These are phyloP conservation scores for Sutorius eximius DNA, from an alignment of 1,284 basidiomycete species.

Conservation along the genomic window DNA sequence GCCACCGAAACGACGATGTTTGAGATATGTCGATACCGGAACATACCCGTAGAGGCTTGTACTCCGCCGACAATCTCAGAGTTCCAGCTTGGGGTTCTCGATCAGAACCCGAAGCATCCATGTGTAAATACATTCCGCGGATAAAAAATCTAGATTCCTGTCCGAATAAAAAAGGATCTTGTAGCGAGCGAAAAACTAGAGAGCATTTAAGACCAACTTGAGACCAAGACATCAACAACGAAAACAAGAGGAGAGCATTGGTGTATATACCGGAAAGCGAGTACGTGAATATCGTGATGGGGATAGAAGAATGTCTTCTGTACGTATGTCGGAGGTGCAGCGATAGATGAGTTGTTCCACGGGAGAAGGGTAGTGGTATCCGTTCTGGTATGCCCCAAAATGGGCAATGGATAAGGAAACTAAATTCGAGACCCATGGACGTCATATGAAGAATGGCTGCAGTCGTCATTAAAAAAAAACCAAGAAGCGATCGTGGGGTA, in stretches of 20 bases:
- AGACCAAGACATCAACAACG: conserved; percentile 7
- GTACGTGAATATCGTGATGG: conserved; percentile 12
- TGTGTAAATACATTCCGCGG: conserved; percentile 2
- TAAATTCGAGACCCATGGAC: conserved; percentile 8
- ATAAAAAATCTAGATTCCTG: conserved; percentile 1
- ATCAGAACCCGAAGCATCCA: neutral
- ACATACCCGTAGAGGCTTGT: too few species aligned
- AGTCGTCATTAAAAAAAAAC: neutral
- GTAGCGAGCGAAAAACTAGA: neutral
- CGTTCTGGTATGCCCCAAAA: conserved; percentile 1
- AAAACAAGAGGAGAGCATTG: conserved; percentile 15
- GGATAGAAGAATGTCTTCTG: conserved; percentile 4
- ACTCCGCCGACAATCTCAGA: too few species aligned
- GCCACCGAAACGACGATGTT: too few species aligned
- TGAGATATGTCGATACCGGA: too few species aligned
- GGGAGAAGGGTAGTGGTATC: neutral
- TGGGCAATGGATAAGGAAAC: neutral
- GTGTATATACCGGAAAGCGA: conserved; percentile 16
- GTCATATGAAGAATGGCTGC: conserved; percentile 1
- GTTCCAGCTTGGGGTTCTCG: neutral
- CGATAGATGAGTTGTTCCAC: conserved; percentile 5
- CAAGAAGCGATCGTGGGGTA: neutral
- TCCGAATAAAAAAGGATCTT: conserved; percentile 1
- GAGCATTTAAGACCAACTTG: conserved; percentile 5
- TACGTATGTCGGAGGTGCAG: conserved; percentile 3